phyloP scores from a whole-genome alignment of 2,329 filamentous ascomycete species.

The Fonsecaea erecta region DNA sequence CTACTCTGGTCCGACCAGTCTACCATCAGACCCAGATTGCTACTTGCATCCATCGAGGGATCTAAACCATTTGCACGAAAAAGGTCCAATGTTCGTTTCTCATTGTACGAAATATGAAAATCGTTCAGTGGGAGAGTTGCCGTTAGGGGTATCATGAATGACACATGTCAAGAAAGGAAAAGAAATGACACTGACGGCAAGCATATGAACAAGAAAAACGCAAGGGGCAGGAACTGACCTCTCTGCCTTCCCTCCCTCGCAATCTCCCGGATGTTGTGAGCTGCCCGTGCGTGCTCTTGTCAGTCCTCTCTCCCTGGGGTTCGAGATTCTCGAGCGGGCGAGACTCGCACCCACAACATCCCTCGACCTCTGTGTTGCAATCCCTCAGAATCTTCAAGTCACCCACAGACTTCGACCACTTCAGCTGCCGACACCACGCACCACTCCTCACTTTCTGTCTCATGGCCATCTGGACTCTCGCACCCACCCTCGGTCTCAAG shows the following conservation, averaged over 20 bases:
- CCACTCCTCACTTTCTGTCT: not conserved
- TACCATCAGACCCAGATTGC: not conserved
- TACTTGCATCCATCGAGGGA: not conserved
- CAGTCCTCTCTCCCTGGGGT: not conserved
- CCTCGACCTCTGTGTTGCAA: not conserved
- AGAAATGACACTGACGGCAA: not conserved
- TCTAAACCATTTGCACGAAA: no score
- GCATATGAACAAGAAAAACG: conserved; percentile 2
- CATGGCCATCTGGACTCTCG: not conserved
- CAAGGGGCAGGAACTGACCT: conserved; percentile 5
- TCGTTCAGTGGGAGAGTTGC: not conserved
- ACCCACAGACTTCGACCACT: not conserved
- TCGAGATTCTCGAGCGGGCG: not conserved
- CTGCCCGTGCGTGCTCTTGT: not conserved
- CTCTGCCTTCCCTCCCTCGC: not conserved
- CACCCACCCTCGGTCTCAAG: not conserved
- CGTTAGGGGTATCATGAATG: not conserved
- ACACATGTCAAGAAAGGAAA: not conserved
- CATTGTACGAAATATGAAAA: not conserved
- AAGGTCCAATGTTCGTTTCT: not conserved
- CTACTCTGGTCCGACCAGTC: not conserved
- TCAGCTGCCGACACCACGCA: not conserved
- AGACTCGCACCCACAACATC: not conserved
- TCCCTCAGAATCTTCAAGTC: not conserved
- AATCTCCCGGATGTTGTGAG: not conserved